Conservation (phyloP, 495 filamentous ascomycete genomes). For the Filosporella fistucella region DNA sequence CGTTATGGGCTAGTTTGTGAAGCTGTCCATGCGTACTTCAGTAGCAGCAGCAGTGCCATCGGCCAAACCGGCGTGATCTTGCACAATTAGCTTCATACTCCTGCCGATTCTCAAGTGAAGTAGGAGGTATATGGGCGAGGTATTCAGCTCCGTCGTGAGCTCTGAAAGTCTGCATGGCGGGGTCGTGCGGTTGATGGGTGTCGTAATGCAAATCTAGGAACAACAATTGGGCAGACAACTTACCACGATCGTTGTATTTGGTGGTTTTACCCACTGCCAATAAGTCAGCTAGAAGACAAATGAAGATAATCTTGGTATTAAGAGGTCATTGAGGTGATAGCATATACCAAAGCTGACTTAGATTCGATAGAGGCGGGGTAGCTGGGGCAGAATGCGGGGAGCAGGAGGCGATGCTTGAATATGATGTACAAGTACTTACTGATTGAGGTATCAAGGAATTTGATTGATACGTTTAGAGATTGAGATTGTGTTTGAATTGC, state of each 20-base stretch:
- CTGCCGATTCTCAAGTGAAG: neutral
- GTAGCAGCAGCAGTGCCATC: constrained; percentile 53
- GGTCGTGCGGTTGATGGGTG: neutral
- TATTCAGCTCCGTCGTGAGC: too few relatives aligned
- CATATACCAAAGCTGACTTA: constrained; percentile 2
- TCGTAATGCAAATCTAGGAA: neutral
- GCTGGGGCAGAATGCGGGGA: constrained; percentile 6
- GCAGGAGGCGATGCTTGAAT: neutral
- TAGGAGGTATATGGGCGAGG: neutral
- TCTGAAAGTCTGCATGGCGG: too few relatives aligned
- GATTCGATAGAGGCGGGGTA: constrained; percentile 4
- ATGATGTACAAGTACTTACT: too few relatives aligned
- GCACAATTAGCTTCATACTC: neutral
- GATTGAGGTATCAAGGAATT: constrained; percentile 3
- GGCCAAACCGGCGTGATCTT: constrained; percentile 61
- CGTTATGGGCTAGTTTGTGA: constrained; percentile 14
- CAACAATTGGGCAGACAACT: neutral
- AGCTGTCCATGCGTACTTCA: constrained; percentile 8
- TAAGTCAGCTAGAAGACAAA: constrained; percentile 60
- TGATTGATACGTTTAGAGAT: too few relatives aligned
- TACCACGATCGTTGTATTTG: constrained; percentile 79
- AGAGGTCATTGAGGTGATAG: too few relatives aligned
- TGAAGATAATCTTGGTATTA: neutral
- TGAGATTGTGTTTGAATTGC: too few relatives aligned
- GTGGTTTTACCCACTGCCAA: constrained; percentile 45